A percentile compares a stretch with the other conserved stretches of the same genome.
These are phyloP conservation scores for Cucumis cinereus DNA, from an alignment of 306 rosid genomes.

Conservation along the genomic window DNA sequence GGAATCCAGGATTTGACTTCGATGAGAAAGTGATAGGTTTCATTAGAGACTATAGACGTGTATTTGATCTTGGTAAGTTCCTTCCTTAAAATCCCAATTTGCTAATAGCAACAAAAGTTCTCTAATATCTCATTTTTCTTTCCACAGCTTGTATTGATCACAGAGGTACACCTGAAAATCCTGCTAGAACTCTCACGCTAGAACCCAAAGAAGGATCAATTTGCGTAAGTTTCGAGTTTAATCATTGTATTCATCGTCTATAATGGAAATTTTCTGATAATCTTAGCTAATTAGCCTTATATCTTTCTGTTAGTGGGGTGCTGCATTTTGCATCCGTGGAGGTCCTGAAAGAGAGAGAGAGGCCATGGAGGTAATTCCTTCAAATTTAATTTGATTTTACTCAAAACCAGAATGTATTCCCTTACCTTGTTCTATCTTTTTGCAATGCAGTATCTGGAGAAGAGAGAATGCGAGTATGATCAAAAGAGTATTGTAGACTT, in stretches of 20 bases:
- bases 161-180: slow-evolving; percentile 80
- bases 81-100: neutral
- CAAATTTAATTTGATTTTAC: neutral
- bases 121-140: neutral
- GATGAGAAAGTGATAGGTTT: slow-evolving; percentile 70
- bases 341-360: slow-evolving; percentile 66
- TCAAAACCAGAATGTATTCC: neutral
- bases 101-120: neutral
- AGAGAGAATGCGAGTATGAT: slow-evolving; percentile 72
- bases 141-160: slow-evolving; percentile 82
- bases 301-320: slow-evolving; percentile 66
- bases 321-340: slow-evolving; percentile 67
- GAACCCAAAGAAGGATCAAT: slow-evolving; percentile 60
- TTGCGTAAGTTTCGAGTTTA: slow-evolving; percentile 47
- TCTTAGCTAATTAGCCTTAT: slow-evolving; percentile 4
- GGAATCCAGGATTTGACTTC: slow-evolving; percentile 90
- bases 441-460: slow-evolving; percentile 65
- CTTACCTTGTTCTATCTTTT: neutral
- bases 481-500: slow-evolving; percentile 35
- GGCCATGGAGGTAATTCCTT: slow-evolving; percentile 66
- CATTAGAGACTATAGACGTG: slow-evolving; percentile 82
- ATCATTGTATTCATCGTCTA: neutral
- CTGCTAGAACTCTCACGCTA: slow-evolving; percentile 88
- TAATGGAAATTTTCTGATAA: neutral
- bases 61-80: slow-evolving; percentile 72